phyloP scores from a whole-genome alignment of 2,329 filamentous ascomycete genomes.

The Pezicula neosporulosa region DNA sequence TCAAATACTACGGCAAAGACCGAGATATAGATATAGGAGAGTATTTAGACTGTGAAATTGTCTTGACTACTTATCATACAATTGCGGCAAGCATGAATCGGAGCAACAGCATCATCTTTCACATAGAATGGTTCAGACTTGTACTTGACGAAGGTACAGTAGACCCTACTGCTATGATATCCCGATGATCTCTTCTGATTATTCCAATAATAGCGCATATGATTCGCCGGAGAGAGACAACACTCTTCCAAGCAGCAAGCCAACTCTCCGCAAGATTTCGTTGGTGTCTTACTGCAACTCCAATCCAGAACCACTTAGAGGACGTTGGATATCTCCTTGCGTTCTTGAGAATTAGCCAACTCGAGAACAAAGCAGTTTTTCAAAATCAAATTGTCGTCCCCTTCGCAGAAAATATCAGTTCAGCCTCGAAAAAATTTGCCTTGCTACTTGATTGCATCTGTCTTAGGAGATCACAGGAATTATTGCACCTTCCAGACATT shows the following conservation, averaged over 20 bases:
- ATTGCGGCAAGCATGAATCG: conserved; percentile 32
- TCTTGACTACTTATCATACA: conserved; percentile 46
- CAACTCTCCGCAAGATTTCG: conserved; percentile 39
- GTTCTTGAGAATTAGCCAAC: conserved; percentile 7
- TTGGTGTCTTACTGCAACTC: conserved; percentile 22
- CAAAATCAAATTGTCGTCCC: conserved; percentile 16
- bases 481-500: conserved; percentile 32
- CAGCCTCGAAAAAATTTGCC: conserved; percentile 23
- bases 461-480: conserved; percentile 37
- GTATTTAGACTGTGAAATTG: conserved; percentile 36
- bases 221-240: conserved; percentile 44
- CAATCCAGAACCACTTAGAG: conserved; percentile 29
- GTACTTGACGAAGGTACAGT: conserved; percentile 45
- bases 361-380: conserved; percentile 10
- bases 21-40: conserved; percentile 22
- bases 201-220: too few species aligned
- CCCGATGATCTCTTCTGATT: too few species aligned
- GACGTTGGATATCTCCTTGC: conserved; percentile 26
- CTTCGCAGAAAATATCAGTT: conserved; percentile 8
- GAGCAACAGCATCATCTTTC: conserved; percentile 24
- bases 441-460: conserved; percentile 35
- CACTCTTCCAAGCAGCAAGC: conserved; percentile 37
- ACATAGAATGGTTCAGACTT: conserved; percentile 37
- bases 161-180: too few species aligned
- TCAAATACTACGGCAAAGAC: conserved; percentile 33